These are phyloP conservation scores for Hordeum vulgare DNA, from an alignment of 176 grass and related monocot species.

Conservation along the genomic window DNA sequence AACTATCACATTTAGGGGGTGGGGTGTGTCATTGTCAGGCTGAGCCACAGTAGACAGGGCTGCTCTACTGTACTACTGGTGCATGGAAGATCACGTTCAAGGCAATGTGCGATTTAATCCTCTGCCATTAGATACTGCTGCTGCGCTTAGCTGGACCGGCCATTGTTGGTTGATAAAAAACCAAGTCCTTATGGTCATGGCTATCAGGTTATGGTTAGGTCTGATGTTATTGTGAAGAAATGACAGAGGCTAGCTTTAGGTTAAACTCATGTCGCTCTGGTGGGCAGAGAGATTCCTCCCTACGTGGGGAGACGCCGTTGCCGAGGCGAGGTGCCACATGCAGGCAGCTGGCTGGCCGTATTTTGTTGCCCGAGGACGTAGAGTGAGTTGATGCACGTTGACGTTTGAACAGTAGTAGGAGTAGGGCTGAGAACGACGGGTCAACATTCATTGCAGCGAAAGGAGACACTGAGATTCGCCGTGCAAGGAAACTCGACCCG, in stretches of 20 bases:
- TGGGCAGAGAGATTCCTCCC: background rate
- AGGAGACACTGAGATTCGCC: background rate
- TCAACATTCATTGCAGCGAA: constrained; percentile 7
- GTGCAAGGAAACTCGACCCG: background rate
- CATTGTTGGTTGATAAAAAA: background rate
- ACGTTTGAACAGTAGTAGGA: background rate
- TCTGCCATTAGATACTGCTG: background rate
- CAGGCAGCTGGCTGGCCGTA: background rate
- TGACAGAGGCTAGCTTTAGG: background rate
- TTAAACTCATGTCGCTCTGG: background rate
- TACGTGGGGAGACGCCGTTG: background rate
- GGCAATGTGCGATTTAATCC: background rate
- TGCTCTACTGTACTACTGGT: background rate
- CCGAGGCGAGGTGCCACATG: constrained; percentile 21
- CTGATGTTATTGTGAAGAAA: background rate
- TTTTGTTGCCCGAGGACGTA: background rate
- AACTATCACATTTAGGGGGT: no score
- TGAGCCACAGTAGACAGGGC: background rate
- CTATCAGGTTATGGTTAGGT: background rate
- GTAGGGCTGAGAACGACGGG: background rate
- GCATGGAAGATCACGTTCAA: background rate
- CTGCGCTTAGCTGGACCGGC: background rate
- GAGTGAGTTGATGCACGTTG: background rate
- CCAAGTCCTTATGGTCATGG: background rate
- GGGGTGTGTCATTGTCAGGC: background rate